phyloP scores from a whole-genome alignment of 31 red algal genomes.

The Asparagopsis taxiformis region DNA sequence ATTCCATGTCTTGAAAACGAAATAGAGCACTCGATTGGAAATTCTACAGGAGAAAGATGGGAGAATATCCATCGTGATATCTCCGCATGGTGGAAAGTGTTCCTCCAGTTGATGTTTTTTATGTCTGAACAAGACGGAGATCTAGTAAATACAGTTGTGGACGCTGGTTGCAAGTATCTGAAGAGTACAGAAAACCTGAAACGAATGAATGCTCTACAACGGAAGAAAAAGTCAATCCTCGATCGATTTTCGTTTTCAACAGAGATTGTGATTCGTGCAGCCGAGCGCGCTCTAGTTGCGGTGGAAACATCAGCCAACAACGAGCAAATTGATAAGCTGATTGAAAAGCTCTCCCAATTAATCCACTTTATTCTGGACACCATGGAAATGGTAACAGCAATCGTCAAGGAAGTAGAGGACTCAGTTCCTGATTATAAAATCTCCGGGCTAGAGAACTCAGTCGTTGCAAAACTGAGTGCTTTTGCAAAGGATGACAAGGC shows the following conservation, averaged over 20 bases:
- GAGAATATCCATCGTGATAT: background rate
- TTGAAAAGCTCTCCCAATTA: conserved; percentile 23
- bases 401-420: conserved; percentile 18
- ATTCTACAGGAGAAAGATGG: background rate
- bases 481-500: conserved; percentile 29
- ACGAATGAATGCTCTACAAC: conserved; percentile 1
- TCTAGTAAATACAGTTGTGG: conserved; percentile 11
- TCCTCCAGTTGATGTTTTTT: background rate
- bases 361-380: conserved; percentile 41
- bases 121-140: conserved; percentile 35
- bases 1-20: background rate
- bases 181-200: conserved; percentile 1
- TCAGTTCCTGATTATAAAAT: conserved; percentile 20
- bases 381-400: conserved; percentile 11
- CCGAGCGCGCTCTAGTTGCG: conserved; percentile 25
- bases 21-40: background rate
- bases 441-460: conserved; percentile 18
- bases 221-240: conserved; percentile 13
- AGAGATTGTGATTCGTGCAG: conserved; percentile 40
- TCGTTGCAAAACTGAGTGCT: conserved; percentile 15
- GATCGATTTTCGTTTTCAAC: conserved; percentile 44
- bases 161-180: conserved; percentile 12
- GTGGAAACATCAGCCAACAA: conserved; percentile 3
- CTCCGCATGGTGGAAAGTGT: background rate
- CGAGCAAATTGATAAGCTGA: conserved; percentile 11